These are phyloP conservation scores for Lactuca sativa DNA, from an alignment of 129 eudicot species.

Conservation along the genomic window DNA sequence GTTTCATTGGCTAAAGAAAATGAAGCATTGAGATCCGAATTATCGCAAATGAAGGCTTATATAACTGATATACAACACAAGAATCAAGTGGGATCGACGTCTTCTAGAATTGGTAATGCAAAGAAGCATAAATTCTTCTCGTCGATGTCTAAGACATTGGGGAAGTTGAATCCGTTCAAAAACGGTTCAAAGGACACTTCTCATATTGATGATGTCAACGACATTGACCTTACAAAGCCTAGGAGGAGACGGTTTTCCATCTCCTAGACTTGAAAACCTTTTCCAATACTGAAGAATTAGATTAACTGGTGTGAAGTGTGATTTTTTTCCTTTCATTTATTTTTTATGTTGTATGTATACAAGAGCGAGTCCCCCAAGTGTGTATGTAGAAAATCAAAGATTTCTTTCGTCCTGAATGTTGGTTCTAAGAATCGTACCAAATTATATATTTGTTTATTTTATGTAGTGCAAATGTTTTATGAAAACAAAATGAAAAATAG, in stretches of 20 bases:
- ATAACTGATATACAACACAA: slow-evolving; percentile 60
- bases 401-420: not conserved
- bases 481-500: too few relatives aligned
- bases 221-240: slow-evolving; percentile 73
- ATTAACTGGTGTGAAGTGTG: slow-evolving; percentile 31
- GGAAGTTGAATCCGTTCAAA: slow-evolving; percentile 86
- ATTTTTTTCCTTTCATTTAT: not conserved
- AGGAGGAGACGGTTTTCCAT: slow-evolving; percentile 82
- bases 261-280: slow-evolving; percentile 36
- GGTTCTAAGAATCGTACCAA: not conserved
- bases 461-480: not conserved
- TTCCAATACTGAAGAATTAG: slow-evolving; percentile 1
- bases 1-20: slow-evolving; percentile 79
- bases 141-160: slow-evolving; percentile 79
- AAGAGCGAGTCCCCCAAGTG: slow-evolving; percentile 20
- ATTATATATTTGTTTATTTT: not conserved
- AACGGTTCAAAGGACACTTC: slow-evolving; percentile 89
- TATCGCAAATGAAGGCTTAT: slow-evolving; percentile 86
- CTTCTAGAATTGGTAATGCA: slow-evolving; percentile 26
- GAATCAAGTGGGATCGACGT: slow-evolving; percentile 34
- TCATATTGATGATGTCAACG: slow-evolving; percentile 56
- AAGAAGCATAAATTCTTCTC: slow-evolving; percentile 73
- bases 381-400: slow-evolving; percentile 24
- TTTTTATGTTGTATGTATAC: slow-evolving; percentile 23
- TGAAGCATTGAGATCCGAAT: slow-evolving; percentile 69